A percentile compares a stretch with the other conserved stretches of the same genome.
Conservation (phyloP, 495 filamentous ascomycete genomes). For the Lepidopterella palustris region DNA sequence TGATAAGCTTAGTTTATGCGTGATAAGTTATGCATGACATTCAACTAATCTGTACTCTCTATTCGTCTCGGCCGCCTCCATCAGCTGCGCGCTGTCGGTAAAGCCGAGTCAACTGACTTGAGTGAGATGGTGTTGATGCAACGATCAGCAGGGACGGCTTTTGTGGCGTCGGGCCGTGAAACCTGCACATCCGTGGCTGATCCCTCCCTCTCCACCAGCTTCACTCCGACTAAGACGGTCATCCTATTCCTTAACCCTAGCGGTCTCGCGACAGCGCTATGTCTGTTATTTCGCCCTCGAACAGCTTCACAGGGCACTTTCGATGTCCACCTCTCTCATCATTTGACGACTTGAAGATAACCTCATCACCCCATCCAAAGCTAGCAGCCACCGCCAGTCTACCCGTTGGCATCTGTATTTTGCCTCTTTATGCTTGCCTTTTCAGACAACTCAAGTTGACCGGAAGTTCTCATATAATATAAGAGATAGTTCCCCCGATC, state of each 20-base stretch:
- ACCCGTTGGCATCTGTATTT: too few relatives aligned
- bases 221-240: neutral
- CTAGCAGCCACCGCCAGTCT: too few relatives aligned
- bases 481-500: neutral
- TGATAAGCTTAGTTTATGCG: neutral
- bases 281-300: neutral
- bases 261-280: too few relatives aligned
- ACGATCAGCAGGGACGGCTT: neutral
- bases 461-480: neutral
- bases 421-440: too few relatives aligned
- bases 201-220: neutral
- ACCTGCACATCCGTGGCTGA: neutral
- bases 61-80: neutral
- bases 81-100: neutral
- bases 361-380: neutral
- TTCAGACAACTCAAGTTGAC: neutral
- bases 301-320: neutral
- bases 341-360: neutral
- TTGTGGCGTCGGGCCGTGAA: neutral
- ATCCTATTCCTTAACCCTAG: neutral
- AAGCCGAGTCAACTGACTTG: neutral
- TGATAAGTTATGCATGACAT: neutral
- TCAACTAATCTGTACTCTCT: neutral
- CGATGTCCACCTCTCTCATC: neutral
- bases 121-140: neutral